Conservation (phyloP, 108 stramenopile species). For the Parmales sp. region DNA sequence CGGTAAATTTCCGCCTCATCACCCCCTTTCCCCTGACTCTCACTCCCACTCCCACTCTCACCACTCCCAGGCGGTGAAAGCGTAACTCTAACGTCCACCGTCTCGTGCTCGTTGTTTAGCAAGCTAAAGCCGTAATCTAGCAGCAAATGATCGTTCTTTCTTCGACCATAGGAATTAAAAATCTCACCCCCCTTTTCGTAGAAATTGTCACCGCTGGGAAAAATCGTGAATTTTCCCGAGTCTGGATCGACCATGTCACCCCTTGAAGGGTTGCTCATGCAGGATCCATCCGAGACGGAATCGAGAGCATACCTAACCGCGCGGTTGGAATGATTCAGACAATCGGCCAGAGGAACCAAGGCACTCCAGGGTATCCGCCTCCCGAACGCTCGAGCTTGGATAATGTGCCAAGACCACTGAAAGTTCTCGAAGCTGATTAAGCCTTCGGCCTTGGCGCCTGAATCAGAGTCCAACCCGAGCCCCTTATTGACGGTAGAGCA, state of each 20-base stretch:
- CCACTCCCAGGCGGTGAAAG: neutral
- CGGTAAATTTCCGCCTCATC: no score
- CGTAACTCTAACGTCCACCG: neutral
- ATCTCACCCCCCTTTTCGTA: conserved; percentile 33
- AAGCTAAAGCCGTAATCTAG: conserved; percentile 54
- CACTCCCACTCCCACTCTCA: neutral
- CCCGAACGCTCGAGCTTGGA: conserved; percentile 54
- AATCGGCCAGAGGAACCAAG: conserved; percentile 54
- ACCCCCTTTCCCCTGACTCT: no score
- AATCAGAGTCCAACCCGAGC: neutral
- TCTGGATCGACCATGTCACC: neutral
- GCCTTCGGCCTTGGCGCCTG: neutral
- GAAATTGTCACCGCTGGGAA: conserved; percentile 27
- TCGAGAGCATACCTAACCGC: conserved; percentile 35
- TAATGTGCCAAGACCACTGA: conserved; percentile 35
- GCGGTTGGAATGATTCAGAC: conserved; percentile 46
- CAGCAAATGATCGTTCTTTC: conserved; percentile 38
- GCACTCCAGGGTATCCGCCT: conserved; percentile 44
- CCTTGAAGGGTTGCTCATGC: no score
- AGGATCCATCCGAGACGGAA: neutral
- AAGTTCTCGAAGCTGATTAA: conserved; percentile 37
- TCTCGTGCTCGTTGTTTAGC: conserved; percentile 31
- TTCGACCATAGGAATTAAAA: conserved; percentile 50
- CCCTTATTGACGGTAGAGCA: neutral
- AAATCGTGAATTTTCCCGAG: conserved; percentile 15